Percentiles rank a stretch among this genome's conserved stretches.
These are phyloP conservation scores for Kodamaea lidongshanica DNA, from an alignment of 805 yeast species.

Conservation along the genomic window DNA sequence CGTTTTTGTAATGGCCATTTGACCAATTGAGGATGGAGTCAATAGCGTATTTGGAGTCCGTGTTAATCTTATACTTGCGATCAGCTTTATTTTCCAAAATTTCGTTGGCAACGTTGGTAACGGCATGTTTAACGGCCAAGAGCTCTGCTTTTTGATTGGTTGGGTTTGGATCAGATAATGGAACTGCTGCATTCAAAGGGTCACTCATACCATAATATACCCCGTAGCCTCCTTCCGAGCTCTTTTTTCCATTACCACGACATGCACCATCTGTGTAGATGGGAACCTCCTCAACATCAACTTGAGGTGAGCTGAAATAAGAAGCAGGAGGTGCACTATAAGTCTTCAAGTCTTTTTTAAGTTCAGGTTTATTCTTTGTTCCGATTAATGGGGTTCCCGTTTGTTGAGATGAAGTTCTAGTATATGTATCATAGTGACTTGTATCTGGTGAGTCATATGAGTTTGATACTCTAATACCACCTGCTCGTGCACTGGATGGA, in stretches of 20 bases:
- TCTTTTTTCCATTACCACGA: too few relatives aligned
- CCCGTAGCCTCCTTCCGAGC: constrained; percentile 72
- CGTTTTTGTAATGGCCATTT: constrained; percentile 48
- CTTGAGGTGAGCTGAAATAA: too few relatives aligned
- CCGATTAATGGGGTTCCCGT: too few relatives aligned
- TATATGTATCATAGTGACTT: too few relatives aligned
- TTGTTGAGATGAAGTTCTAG: too few relatives aligned
- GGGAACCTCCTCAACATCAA: constrained; percentile 18
- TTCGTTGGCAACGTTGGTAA: constrained; percentile 31
- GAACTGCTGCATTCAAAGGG: constrained; percentile 48
- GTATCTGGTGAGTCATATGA: too few relatives aligned
- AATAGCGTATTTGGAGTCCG: constrained; percentile 69
- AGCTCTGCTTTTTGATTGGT: constrained; percentile 84
- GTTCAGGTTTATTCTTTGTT: too few relatives aligned
- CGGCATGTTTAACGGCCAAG: constrained; percentile 55
- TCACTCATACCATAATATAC: constrained; percentile 59
- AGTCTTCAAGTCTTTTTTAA: too few relatives aligned
- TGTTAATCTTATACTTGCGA: constrained; percentile 38
- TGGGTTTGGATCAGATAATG: constrained; percentile 36
- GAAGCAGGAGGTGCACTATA: too few relatives aligned
- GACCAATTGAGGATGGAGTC: constrained; percentile 56
- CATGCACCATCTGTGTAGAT: constrained; percentile 81
- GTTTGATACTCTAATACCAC: too few relatives aligned
- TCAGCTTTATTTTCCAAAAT: constrained; percentile 14
- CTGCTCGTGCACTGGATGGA: too few relatives aligned